Percentiles rank a stretch among this genome's conserved stretches.
Evolutionary conservation across 2,329 filamentous ascomycete species (phyloP).

Genomic region (Fusarium albosuccineum): DNA sequence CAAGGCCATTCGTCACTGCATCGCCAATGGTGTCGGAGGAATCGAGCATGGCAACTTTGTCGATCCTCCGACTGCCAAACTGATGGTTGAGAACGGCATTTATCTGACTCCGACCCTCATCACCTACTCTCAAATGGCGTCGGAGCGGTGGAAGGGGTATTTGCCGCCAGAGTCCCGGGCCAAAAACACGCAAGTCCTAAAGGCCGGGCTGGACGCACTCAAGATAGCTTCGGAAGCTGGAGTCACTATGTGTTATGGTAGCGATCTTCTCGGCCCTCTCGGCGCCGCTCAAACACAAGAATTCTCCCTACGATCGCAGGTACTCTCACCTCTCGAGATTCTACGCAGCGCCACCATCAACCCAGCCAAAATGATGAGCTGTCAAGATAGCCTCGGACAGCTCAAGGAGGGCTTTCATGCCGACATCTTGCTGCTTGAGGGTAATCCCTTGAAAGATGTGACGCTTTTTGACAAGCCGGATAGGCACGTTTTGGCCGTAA

Average conservation of each 20-base stretch:
- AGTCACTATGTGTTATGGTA: conserved; percentile 67
- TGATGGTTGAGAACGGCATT: conserved; percentile 63
- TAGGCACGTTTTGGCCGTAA: conserved; percentile 61
- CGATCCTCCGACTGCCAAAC: conserved; percentile 55
- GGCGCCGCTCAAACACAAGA: conserved; percentile 48
- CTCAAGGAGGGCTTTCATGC: conserved; percentile 63
- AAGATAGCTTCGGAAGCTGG: conserved; percentile 64
- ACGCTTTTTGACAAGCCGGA: conserved; percentile 59
- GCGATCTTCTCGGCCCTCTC: conserved; percentile 48
- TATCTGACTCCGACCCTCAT: conserved; percentile 68
- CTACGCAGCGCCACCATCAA: conserved; percentile 56
- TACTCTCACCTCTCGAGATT: conserved; percentile 37
- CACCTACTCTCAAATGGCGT: conserved; percentile 62
- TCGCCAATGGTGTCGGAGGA: conserved; percentile 55
- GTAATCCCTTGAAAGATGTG: conserved; percentile 67
- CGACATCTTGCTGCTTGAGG: conserved; percentile 64
- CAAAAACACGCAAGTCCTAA: conserved; percentile 64
- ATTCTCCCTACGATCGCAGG: conserved; percentile 45
- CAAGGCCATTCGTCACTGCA: conserved; percentile 64
- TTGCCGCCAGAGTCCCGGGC: conserved; percentile 56
- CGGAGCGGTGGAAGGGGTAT: conserved; percentile 53
- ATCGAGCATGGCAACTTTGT: conserved; percentile 63
- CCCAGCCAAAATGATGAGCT: conserved; percentile 61
- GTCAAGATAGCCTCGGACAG: conserved; percentile 61
- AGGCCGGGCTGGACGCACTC: conserved; percentile 59